phyloP scores from a whole-genome alignment of 768 basidiomycete genomes.

The Sistotremastrum suecicum region DNA sequence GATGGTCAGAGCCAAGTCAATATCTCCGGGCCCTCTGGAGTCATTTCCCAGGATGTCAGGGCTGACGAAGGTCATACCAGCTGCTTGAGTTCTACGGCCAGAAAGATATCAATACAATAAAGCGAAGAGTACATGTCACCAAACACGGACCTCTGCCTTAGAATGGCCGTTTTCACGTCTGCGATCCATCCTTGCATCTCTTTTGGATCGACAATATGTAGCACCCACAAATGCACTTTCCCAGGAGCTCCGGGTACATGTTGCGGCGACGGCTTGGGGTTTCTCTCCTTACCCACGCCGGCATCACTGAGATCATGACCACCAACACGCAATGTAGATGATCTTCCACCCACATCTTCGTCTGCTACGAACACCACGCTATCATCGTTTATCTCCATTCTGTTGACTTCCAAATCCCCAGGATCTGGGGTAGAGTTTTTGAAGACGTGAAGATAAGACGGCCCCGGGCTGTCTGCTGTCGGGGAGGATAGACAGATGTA shows the following conservation, averaged over 20 bases:
- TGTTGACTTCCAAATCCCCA: slow-evolving; percentile 42
- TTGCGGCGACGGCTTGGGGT: slow-evolving; percentile 16
- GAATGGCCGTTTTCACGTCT: slow-evolving; percentile 55
- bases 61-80: slow-evolving; percentile 9
- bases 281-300: slow-evolving; percentile 28
- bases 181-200: slow-evolving; percentile 70
- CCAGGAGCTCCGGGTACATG: background rate
- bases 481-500: slow-evolving; percentile 22
- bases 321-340: slow-evolving; percentile 51
- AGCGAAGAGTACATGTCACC: slow-evolving; percentile 13
- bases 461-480: slow-evolving; percentile 19
- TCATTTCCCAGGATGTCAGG: slow-evolving; percentile 69
- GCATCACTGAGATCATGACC: slow-evolving; percentile 28
- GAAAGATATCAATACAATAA: background rate
- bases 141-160: slow-evolving; percentile 47
- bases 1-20: slow-evolving; percentile 6
- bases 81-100: slow-evolving; percentile 2
- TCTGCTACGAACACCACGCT: slow-evolving; percentile 67
- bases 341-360: slow-evolving; percentile 27
- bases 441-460: slow-evolving; percentile 60
- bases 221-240: slow-evolving; percentile 35
- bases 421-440: slow-evolving; percentile 45
- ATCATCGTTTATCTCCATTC: slow-evolving; percentile 62
- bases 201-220: slow-evolving; percentile 45
- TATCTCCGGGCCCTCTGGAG: slow-evolving; percentile 9